A percentile compares a stretch with the other conserved stretches of the same genome.
Conservation (phyloP, 805 yeast genomes). For the Myxozyma sirexii region DNA sequence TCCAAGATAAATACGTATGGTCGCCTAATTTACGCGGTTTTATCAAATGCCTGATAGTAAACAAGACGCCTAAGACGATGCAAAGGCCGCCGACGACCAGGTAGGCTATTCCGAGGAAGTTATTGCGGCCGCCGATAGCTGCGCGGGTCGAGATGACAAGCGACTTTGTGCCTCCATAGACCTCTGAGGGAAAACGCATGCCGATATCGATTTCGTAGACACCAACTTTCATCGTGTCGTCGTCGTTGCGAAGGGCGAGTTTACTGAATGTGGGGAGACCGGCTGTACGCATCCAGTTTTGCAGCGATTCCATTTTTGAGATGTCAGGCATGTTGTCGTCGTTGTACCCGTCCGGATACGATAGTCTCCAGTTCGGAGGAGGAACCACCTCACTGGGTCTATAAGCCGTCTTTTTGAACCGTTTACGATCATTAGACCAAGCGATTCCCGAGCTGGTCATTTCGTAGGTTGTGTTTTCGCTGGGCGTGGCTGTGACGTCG, state of each 20-base stretch:
- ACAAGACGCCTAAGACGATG: constrained; percentile 68
- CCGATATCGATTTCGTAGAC: constrained; percentile 68
- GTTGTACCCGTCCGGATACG: constrained; percentile 88
- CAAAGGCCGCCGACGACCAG: constrained; percentile 80
- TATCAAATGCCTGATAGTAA: constrained; percentile 77
- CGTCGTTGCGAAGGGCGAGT: constrained; percentile 72
- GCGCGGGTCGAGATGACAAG: constrained; percentile 79
- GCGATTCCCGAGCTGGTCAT: constrained; percentile 68
- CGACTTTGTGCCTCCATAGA: constrained; percentile 88
- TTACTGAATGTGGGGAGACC: constrained; percentile 89
- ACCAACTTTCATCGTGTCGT: constrained; percentile 60
- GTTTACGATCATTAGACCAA: constrained; percentile 76
- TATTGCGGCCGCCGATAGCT: constrained; percentile 84
- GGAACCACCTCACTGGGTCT: constrained; percentile 75
- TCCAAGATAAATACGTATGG: constrained; percentile 64
- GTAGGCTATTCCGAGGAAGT: constrained; percentile 82
- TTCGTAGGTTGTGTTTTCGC: constrained; percentile 41
- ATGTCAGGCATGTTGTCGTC: constrained; percentile 76
- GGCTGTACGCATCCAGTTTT: constrained; percentile 98
- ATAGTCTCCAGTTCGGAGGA: constrained; percentile 86
- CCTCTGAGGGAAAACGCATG: constrained; percentile 73
- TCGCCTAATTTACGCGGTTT: constrained; percentile 86
- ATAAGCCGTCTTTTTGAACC: constrained; percentile 75
- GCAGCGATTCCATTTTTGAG: constrained; percentile 76
- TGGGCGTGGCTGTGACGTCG: constrained; percentile 40